Evolutionary conservation across 208 protist genomes (phyloP).

Genomic region (Crithidia brevicula): DNA sequence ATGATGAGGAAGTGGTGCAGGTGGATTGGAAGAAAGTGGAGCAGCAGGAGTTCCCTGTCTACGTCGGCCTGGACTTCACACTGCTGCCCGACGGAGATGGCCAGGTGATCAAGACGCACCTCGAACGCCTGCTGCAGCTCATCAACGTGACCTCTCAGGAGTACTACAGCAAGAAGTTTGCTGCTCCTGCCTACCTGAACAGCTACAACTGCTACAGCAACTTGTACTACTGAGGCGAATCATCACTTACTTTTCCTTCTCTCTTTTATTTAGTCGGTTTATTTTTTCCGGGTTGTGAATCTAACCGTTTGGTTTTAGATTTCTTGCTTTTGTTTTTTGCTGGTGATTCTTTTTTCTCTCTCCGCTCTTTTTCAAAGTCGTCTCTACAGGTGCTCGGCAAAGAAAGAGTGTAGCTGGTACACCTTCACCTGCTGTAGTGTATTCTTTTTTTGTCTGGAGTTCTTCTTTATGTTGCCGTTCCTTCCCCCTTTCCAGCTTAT

Average conservation of each 20-base stretch:
- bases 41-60: slow-evolving; percentile 77
- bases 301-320: too few relatives aligned
- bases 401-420: too few relatives aligned
- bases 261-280: not conserved
- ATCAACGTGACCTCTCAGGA: slow-evolving; percentile 81
- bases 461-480: too few relatives aligned
- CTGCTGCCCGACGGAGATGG: slow-evolving; percentile 70
- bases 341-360: too few relatives aligned
- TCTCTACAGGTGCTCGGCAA: too few relatives aligned
- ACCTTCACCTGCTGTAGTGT: too few relatives aligned
- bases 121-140: slow-evolving; percentile 78
- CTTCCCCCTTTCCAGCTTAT: too few relatives aligned
- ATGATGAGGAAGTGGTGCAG: slow-evolving; percentile 55
- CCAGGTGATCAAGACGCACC: slow-evolving; percentile 65
- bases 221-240: slow-evolving; percentile 45
- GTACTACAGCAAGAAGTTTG: slow-evolving; percentile 87
- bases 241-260: not conserved
- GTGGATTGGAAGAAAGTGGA: slow-evolving; percentile 75
- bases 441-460: not conserved
- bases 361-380: too few relatives aligned
- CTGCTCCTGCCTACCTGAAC: slow-evolving; percentile 50
- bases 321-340: not conserved
- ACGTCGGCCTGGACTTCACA: slow-evolving; percentile 87
- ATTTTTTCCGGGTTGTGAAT: too few relatives aligned
- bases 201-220: slow-evolving; percentile 63